Evolutionary conservation across 2,329 filamentous ascomycete species (phyloP), one percentile per base, ranked within the genome.

Genomic region (Fusarium coicis): DNA sequence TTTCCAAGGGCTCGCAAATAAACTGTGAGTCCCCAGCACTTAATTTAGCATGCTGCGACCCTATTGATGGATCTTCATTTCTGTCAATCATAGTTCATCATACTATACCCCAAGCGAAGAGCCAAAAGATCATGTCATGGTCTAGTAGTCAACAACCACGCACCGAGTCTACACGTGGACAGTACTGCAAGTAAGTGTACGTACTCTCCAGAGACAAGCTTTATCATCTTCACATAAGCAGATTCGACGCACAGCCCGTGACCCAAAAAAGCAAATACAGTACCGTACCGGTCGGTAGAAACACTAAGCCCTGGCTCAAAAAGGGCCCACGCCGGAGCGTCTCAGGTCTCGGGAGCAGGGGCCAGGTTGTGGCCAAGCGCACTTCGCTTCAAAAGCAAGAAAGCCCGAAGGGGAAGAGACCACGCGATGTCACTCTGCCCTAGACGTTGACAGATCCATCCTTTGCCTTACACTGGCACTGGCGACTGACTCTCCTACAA

Each of bases 331-430:
- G 68, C 73, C 74, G 74, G 73, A 57, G 62, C 75, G 75, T 77
- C 76, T 77, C 75, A 77, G 75, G 75, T 77, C 55, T 77, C 75
- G 74, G 74, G 63, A 77, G 72, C 72, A 64, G 64, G 63, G 63
- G 55, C 53, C 63, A 61, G 28, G 43, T 23, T 65, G 42, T 72
- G 58, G 42, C 53, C 60, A 64, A 68, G 44, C 57, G 50, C 44
- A 61, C 40, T 36, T 67, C 49, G 53, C 61, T 59, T 57, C 43
- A 53, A 56, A 63, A 67, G 66, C 63, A 73, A 66, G 43, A 73
- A 73, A 70, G 57, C 49, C 63, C 34, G 52, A 64, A 72, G 34
- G 52, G 58, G 56, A 60, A 55, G 46, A 58, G 61, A 60, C 60
- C 59, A 63, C 62, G 54, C 74, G 69, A 76, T 76, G 66, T 63